phyloP scores from a whole-genome alignment of 768 basidiomycete species.

The Chalciporus piperatus region DNA sequence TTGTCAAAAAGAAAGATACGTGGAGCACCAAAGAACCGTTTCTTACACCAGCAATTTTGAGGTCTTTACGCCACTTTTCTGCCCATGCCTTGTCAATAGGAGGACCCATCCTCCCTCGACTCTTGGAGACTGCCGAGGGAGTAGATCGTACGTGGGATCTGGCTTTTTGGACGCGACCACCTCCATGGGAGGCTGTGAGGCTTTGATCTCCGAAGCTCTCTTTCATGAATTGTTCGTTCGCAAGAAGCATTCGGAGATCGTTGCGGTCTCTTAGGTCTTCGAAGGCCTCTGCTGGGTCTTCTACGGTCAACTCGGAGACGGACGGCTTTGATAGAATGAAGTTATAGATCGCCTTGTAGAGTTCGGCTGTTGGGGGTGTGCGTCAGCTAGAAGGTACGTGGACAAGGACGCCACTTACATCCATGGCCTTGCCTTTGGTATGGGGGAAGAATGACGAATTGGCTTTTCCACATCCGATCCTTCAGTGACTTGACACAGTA shows the following conservation, averaged over 20 bases:
- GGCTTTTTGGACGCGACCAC: conserved; percentile 40
- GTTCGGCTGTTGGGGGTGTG: conserved; percentile 53
- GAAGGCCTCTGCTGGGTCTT: conserved; percentile 97
- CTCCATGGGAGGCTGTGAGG: conserved; percentile 41
- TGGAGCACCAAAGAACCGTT: not conserved
- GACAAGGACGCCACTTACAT: conserved; percentile 48
- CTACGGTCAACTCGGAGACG: conserved; percentile 92
- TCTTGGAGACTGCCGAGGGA: conserved; percentile 15
- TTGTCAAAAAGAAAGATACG: conserved; percentile 1
- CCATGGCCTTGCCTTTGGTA: conserved; percentile 91
- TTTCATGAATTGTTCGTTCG: conserved; percentile 59
- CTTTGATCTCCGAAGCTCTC: conserved; percentile 58
- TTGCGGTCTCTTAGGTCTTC: conserved; percentile 94
- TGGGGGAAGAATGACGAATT: conserved; percentile 91
- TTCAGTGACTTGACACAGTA: not conserved
- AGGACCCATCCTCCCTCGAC: conserved; percentile 68
- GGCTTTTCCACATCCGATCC: conserved; percentile 44
- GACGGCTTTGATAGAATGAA: conserved; percentile 61
- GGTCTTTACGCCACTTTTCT: conserved; percentile 73
- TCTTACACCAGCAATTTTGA: conserved; percentile 87
- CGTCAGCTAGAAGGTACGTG: not conserved
- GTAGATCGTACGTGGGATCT: conserved; percentile 36
- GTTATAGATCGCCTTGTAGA: conserved; percentile 85
- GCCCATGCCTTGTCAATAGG: conserved; percentile 75
- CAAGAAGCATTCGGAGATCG: conserved; percentile 78